Evolutionary conservation across 2,329 filamentous ascomycete genomes (phyloP), one percentile per base, ranked within the genome.

Genomic region (Paraconiothyrium sp.): DNA sequence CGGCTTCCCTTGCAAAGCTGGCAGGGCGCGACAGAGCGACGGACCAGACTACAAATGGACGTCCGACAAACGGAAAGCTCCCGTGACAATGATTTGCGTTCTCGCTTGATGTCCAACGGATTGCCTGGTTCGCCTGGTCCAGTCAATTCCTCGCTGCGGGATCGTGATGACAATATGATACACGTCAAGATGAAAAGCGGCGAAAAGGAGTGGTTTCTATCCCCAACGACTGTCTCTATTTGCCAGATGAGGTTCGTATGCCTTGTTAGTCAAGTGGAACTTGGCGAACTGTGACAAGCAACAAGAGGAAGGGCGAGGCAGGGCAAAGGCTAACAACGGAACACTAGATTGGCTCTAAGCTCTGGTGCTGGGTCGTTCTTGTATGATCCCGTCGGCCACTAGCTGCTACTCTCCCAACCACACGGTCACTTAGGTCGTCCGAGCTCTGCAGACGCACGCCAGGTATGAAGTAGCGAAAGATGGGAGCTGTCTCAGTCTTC

Each of bases 381-480:
- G 55, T 67, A 68, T 58, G 64, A 54, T 57, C 47, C 56, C 58
- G 52, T 57, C 65, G 44, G 56, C 44, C 66, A 61, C 67, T 73
- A 72, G 63, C 64, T 66, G 64, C 60, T 64, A 71, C 69, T 60
- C 59, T 66, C 65, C 67, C 68, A 65, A 62, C 41, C 63, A 60
- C 65, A 65, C 65, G 68, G 72, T 58, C 66, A 67, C 70, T 73
- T 72, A 74, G 63, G 68, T 73, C 70, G 73, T 62, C 69, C 66
- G 69, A 77, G 70, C 70, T 67, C 55, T 71, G 70, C 71, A 73
- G 66, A 68, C 52, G 48, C 61, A 59, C 60, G 59, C 75, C 68
- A 72, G 71, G 75, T 76, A 69, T 74, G 68, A 65, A 67, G 66
- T 64, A 64, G 64, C 39, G 55, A 51, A 63, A 59, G 43, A 58